phyloP scores from a whole-genome alignment of 2,329 filamentous ascomycete species.

The Trichoderma lentiforme region DNA sequence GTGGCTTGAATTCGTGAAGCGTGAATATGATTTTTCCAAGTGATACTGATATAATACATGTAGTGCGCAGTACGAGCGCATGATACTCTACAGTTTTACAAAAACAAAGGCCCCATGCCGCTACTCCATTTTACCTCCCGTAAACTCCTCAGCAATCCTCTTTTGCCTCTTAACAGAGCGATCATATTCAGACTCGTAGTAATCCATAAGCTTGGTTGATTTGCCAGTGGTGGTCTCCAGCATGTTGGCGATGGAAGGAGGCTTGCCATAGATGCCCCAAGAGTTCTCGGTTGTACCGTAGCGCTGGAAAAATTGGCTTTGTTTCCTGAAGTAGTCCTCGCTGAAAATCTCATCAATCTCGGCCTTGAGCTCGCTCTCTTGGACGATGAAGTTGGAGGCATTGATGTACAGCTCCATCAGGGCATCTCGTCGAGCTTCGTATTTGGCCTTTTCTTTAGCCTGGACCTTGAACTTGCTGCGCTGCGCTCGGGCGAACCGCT shows the following conservation, averaged over 20 bases:
- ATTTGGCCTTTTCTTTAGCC: constrained; percentile 43
- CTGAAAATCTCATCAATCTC: constrained; percentile 76
- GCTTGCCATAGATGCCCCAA: constrained; percentile 50
- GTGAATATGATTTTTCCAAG: not conserved
- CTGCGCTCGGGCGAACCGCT: constrained; percentile 54
- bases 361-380: constrained; percentile 69
- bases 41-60: constrained; percentile 25
- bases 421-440: constrained; percentile 61
- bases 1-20: constrained; percentile 3
- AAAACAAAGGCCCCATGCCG: not conserved
- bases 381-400: constrained; percentile 81
- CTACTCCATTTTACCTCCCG: constrained; percentile 54
- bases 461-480: constrained; percentile 43
- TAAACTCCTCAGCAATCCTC: constrained; percentile 56
- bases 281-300: constrained; percentile 44
- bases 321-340: constrained; percentile 51
- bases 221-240: constrained; percentile 36
- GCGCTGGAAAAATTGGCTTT: constrained; percentile 30
- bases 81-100: constrained; percentile 25
- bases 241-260: constrained; percentile 45
- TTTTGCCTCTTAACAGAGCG: constrained; percentile 52
- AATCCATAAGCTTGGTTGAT: constrained; percentile 37
- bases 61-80: constrained; percentile 18
- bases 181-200: constrained; percentile 38
- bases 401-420: constrained; percentile 89